Conservation (phyloP, 179 eudicot genomes). For the Gypsophila paniculata region DNA sequence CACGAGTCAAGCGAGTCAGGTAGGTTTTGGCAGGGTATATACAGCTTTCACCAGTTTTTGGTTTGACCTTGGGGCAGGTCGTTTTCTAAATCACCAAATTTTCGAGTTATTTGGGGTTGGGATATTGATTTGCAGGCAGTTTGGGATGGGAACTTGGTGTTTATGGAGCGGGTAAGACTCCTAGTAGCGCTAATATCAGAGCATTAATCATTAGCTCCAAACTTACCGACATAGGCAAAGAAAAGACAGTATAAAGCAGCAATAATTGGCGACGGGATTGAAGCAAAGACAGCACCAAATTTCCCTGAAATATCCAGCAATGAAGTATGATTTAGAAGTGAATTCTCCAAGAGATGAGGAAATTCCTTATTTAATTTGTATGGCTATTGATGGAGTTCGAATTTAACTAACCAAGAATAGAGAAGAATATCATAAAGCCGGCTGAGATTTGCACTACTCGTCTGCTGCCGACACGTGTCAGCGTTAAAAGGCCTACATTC, state of each 20-base stretch:
- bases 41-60: not conserved
- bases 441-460: slow-evolving; percentile 91
- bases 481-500: slow-evolving; percentile 72
- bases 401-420: slow-evolving; percentile 53
- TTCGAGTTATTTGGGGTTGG: no score
- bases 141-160: no score
- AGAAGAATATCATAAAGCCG: slow-evolving; percentile 83
- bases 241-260: slow-evolving; percentile 81
- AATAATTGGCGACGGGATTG: slow-evolving; percentile 77
- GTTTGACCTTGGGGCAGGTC: no score
- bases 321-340: not conserved
- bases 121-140: no score
- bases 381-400: not conserved
- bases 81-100: no score
- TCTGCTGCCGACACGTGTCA: slow-evolving; percentile 90
- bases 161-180: no score
- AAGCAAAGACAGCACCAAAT: slow-evolving; percentile 91
- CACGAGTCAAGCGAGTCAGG: not conserved
- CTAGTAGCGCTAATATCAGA: no score
- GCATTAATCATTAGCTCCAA: not conserved
- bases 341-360: not conserved
- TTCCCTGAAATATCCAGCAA: slow-evolving; percentile 48
- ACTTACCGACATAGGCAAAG: slow-evolving; percentile 86
- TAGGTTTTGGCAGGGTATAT: not conserved
- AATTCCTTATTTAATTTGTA: not conserved